Evolutionary conservation across 2,329 filamentous ascomycete species (phyloP).

Genomic region (Alternaria sp.): DNA sequence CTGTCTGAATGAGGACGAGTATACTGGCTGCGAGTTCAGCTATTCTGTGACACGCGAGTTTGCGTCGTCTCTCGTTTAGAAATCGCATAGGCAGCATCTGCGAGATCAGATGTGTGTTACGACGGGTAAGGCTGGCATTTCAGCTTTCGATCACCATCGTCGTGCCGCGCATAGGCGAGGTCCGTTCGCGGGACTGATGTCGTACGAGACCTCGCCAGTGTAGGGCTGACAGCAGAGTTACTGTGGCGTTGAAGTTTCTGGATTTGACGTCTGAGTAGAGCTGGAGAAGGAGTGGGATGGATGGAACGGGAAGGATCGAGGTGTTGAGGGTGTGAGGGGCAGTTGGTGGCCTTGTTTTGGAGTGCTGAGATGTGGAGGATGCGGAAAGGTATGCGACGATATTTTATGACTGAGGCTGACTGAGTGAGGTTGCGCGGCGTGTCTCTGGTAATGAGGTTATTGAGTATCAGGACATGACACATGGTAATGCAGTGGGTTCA

Average conservation of each 20-base stretch:
- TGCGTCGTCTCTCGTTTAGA: not conserved
- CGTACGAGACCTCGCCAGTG: not conserved
- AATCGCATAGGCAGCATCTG: not conserved
- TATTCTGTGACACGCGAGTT: not conserved
- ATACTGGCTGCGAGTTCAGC: not conserved
- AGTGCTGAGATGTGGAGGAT: not conserved
- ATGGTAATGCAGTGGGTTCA: not conserved
- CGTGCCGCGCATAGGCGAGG: slow-evolving; percentile 14
- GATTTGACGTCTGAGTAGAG: not conserved
- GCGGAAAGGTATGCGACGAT: not conserved
- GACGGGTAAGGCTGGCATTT: not conserved
- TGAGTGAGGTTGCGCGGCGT: not conserved
- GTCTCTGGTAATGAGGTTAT: not conserved
- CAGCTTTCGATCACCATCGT: not conserved
- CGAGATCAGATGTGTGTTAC: slow-evolving; percentile 7
- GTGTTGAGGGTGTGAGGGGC: not conserved
- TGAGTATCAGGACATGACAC: rapidly evolving
- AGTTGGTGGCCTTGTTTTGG: not conserved
- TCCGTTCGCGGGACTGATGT: not conserved
- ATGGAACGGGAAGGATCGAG: not conserved
- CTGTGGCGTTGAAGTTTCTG: slow-evolving; percentile 4
- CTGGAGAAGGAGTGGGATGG: not conserved
- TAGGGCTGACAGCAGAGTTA: slow-evolving; percentile 11
- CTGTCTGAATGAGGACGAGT: not conserved
- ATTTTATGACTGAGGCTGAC: not conserved